phyloP scores from a whole-genome alignment of 2,329 filamentous ascomycete species.

The Talaromyces atroroseus region DNA sequence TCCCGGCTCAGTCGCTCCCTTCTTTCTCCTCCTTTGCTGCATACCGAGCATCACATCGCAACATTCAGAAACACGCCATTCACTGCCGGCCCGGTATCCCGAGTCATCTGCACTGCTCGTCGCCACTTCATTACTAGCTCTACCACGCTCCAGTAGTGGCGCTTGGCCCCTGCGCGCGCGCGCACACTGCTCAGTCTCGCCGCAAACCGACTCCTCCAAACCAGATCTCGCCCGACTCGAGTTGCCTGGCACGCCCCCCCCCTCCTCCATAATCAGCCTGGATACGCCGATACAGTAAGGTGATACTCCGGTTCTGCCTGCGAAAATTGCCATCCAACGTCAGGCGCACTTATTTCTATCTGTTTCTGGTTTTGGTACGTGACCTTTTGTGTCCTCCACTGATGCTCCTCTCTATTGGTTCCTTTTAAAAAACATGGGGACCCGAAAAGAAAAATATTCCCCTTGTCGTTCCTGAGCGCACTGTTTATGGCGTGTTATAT shows the following conservation, averaged over 20 bases:
- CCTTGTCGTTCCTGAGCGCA: constrained; percentile 4
- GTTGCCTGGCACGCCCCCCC: constrained; percentile 10
- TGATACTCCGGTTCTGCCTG: not conserved
- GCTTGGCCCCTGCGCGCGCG: constrained; percentile 6
- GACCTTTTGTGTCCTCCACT: not conserved
- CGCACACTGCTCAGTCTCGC: constrained; percentile 6
- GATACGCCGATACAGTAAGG: not conserved
- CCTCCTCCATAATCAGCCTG: too few relatives aligned
- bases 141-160: not conserved
- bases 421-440: not conserved
- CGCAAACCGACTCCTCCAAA: constrained; percentile 9
- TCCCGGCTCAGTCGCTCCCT: not conserved
- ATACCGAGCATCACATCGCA: not conserved
- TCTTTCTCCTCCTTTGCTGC: not conserved
- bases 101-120: not conserved
- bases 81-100: constrained; percentile 7
- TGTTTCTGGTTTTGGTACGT: constrained; percentile 14
- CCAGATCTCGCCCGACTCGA: constrained; percentile 7
- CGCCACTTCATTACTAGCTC: not conserved
- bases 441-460: not conserved
- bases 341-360: constrained; percentile 12
- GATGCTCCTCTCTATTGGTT: not conserved
- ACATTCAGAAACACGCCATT: too few relatives aligned
- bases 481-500: constrained; percentile 13
- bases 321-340: not conserved